Evolutionary conservation across 768 basidiomycete genomes (phyloP).

Genomic region (Lepiota brunneoincarnata): DNA sequence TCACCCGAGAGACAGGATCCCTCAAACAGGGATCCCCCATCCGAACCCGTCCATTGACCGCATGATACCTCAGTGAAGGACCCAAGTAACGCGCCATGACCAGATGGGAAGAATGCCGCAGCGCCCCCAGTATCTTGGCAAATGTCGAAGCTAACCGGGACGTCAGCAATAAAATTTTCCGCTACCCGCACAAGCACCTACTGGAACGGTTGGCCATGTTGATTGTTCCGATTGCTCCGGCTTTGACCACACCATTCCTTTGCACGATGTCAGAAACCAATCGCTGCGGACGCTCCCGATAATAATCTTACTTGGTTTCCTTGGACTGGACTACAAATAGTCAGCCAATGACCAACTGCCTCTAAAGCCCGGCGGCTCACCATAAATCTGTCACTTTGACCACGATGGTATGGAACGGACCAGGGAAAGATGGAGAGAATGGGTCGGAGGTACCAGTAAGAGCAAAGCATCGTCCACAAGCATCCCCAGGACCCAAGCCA

Average conservation of each 20-base stretch:
- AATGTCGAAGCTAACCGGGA: slow-evolving; percentile 49
- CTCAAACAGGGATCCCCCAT: slow-evolving; percentile 41
- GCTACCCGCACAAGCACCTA: slow-evolving; percentile 23
- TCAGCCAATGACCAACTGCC: background rate
- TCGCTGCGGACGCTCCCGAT: background rate
- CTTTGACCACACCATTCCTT: slow-evolving; percentile 56
- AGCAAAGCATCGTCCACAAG: slow-evolving; percentile 60
- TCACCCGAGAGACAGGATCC: slow-evolving; percentile 53
- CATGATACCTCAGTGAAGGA: slow-evolving; percentile 55
- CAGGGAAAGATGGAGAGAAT: slow-evolving; percentile 45
- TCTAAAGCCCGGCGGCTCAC: slow-evolving; percentile 17
- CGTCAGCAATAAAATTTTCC: background rate
- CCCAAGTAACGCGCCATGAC: slow-evolving; percentile 52
- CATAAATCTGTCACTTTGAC: slow-evolving; percentile 50
- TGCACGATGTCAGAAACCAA: background rate
- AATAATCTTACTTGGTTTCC: slow-evolving; percentile 37
- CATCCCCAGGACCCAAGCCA: slow-evolving; percentile 52
- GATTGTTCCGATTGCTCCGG: slow-evolving; percentile 36
- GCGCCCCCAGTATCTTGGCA: slow-evolving; percentile 57
- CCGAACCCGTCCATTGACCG: slow-evolving; percentile 54
- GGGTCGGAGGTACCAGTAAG: slow-evolving; percentile 50
- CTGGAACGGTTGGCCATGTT: slow-evolving; percentile 47
- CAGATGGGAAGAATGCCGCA: slow-evolving; percentile 52
- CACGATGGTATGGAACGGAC: slow-evolving; percentile 52
- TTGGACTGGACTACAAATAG: slow-evolving; percentile 32